Percentiles rank a stretch among this genome's conserved stretches.
These are phyloP conservation scores for Begonia loranthoides DNA, from an alignment of 306 rosid species.

Conservation along the genomic window DNA sequence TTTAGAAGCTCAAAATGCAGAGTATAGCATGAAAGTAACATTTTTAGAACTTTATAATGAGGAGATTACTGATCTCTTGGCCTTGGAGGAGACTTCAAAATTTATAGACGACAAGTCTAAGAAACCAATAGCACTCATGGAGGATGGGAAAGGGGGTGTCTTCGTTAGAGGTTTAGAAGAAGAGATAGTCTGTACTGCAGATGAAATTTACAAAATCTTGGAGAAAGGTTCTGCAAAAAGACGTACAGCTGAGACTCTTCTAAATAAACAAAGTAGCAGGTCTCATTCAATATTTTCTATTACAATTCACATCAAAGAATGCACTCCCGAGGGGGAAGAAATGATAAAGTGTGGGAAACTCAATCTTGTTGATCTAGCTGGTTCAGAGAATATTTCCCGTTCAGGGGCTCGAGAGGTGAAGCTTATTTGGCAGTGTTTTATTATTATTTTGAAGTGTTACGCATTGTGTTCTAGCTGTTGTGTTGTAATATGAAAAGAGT, in stretches of 20 bases:
- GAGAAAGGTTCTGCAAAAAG: slow-evolving; percentile 84
- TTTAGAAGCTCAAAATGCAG: slow-evolving; percentile 76
- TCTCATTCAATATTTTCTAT: slow-evolving; percentile 94
- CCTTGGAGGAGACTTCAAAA: slow-evolving; percentile 61
- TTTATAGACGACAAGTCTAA: slow-evolving; percentile 54
- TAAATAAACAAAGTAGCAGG: slow-evolving; percentile 95
- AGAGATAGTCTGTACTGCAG: slow-evolving; percentile 66
- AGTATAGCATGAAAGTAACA: slow-evolving; percentile 82
- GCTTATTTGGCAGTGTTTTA: background rate
- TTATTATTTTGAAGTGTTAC: background rate
- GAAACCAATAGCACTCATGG: slow-evolving; percentile 69
- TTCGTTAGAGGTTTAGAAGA: slow-evolving; percentile 89
- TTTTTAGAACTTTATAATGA: slow-evolving; percentile 92
- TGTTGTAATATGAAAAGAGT: no score
- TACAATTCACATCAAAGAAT: slow-evolving; percentile 73
- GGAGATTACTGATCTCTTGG: slow-evolving; percentile 76
- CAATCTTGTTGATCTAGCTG: slow-evolving; percentile 95
- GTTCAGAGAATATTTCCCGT: slow-evolving; percentile 91
- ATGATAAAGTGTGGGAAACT: slow-evolving; percentile 94
- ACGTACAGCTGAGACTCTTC: slow-evolving; percentile 88
- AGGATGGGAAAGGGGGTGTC: slow-evolving; percentile 93
- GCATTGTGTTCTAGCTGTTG: background rate
- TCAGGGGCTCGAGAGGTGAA: slow-evolving; percentile 97
- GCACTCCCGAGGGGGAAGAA: slow-evolving; percentile 76
- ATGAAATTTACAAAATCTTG: slow-evolving; percentile 64